Conservation (phyloP, 2,329 filamentous ascomycete species). For the Coleophoma crateriformis region DNA sequence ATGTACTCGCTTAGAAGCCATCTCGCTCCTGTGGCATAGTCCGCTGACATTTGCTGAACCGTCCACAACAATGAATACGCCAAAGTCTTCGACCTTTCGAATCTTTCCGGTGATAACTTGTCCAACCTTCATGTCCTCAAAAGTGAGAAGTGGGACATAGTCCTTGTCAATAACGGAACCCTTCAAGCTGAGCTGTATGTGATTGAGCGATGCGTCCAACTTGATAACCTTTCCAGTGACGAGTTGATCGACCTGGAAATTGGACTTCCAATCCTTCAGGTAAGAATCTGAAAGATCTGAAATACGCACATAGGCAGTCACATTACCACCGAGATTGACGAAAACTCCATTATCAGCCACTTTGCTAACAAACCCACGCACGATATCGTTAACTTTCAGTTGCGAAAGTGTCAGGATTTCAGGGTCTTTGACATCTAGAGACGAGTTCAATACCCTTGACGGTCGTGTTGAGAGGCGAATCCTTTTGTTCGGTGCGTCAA, state of each 20-base stretch:
- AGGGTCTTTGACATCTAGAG: slow-evolving; percentile 71
- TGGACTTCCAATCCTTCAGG: slow-evolving; percentile 91
- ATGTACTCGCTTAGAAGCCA: slow-evolving; percentile 76
- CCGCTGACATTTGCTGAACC: slow-evolving; percentile 85
- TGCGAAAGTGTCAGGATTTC: slow-evolving; percentile 70
- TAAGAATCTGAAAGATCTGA: slow-evolving; percentile 85
- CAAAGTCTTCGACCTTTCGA: slow-evolving; percentile 90
- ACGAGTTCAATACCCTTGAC: slow-evolving; percentile 84
- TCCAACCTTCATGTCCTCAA: slow-evolving; percentile 72
- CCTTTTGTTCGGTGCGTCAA: slow-evolving; percentile 81
- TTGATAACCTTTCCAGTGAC: slow-evolving; percentile 80
- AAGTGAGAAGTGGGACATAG: slow-evolving; percentile 67
- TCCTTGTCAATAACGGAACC: slow-evolving; percentile 75
- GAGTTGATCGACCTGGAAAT: slow-evolving; percentile 83
- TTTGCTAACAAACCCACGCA: slow-evolving; percentile 89
- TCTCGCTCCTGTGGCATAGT: slow-evolving; percentile 85
- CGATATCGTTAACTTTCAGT: slow-evolving; percentile 68
- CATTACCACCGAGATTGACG: slow-evolving; percentile 72
- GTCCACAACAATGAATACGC: slow-evolving; percentile 89
- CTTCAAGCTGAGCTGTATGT: slow-evolving; percentile 83
- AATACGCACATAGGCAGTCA: slow-evolving; percentile 79
- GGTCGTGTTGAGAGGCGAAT: slow-evolving; percentile 77
- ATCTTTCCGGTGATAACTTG: slow-evolving; percentile 86
- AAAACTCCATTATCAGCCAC: slow-evolving; percentile 87
- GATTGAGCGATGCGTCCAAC: slow-evolving; percentile 62